Base-by-base conservation (phyloP, 768 basidiomycete species). In the Rhodocollybia butyracea region DNA sequence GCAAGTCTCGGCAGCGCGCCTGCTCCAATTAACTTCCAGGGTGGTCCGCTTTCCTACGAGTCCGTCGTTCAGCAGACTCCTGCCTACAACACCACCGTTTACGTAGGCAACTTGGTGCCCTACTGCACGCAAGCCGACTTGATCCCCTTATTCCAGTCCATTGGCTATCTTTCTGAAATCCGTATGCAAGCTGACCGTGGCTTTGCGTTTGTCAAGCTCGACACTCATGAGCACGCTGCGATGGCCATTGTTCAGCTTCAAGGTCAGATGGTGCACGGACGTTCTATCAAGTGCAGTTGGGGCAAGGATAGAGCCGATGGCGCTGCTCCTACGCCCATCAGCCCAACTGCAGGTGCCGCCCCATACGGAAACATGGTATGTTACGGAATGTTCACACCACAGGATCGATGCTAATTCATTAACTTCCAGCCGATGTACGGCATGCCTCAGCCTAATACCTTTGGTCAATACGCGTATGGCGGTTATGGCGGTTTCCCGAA, bases 161-260 rank as follows among this genome's bases (percentile, higher is more conserved):
- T 97, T 70, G 96, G 96, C 50, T 98, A 98, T 72, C 86, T 98
- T 45, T 94, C 93, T 61, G 97, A 99, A 76, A 95, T 98, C 71
- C 89, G 97, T 57, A 96, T 99, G 94, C 97, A 98, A 72, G 87
- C 97, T 58, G 96, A 98, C 77, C 89, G 96, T 60, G 96, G 96
- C 42, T 99, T 98, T 70, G 96, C 97, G 2, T 98, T 98, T 67
- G 94, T 99, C 68, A 98, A 98, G 75, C 82, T 98, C 55, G 97
- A 99, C 73, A 94, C 94, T 50, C 96, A 98, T 70, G 94, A 98
- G 68, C 94, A 98, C 69, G 96, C 96, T 53, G 96, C 97, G 7
- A 88, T 94, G 85, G 96, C 96, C 36, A 99, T 99, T 65, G 89
- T 96, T 58, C 94, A 98, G 69, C 77, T 99, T 50, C 93, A 96